Evolutionary conservation across 2,329 filamentous ascomycete species (phyloP).

Genomic region (Nannizziopsis arthrosporioides): DNA sequence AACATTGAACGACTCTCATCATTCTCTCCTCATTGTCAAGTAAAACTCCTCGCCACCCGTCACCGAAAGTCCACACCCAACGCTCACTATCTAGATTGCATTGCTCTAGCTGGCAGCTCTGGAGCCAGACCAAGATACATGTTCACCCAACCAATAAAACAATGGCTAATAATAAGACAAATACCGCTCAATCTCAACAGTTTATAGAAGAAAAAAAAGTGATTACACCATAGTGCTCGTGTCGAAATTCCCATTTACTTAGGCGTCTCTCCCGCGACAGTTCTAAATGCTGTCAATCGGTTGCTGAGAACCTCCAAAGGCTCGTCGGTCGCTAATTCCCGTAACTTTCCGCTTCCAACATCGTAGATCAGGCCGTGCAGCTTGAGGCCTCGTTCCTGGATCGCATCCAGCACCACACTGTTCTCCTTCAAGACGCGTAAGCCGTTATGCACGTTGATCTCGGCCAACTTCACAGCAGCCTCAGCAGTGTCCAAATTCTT

Average conservation of each 20-base stretch:
- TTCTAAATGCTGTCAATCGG: conserved; percentile 33
- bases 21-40: no score
- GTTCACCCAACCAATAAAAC: background rate
- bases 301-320: conserved; percentile 29
- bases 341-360: conserved; percentile 44
- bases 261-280: conserved; percentile 11
- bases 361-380: conserved; percentile 73
- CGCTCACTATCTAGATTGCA: no score
- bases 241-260: background rate
- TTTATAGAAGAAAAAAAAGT: no score
- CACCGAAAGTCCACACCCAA: no score
- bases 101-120: no score
- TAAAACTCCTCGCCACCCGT: no score
- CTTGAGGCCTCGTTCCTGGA: conserved; percentile 56
- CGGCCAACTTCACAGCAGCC: conserved; percentile 52
- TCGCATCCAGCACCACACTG: conserved; percentile 56
- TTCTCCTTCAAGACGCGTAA: conserved; percentile 59
- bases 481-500: conserved; percentile 38
- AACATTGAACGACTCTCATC: no score
- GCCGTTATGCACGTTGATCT: conserved; percentile 63
- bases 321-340: conserved; percentile 40
- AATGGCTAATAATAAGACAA: background rate
- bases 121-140: no score
- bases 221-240: no score
- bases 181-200: no score